Percentiles rank a stretch among this genome's conserved stretches.
phyloP scores from a whole-genome alignment of 176 grass and related monocot genomes.

The Neostapfia colusana region DNA sequence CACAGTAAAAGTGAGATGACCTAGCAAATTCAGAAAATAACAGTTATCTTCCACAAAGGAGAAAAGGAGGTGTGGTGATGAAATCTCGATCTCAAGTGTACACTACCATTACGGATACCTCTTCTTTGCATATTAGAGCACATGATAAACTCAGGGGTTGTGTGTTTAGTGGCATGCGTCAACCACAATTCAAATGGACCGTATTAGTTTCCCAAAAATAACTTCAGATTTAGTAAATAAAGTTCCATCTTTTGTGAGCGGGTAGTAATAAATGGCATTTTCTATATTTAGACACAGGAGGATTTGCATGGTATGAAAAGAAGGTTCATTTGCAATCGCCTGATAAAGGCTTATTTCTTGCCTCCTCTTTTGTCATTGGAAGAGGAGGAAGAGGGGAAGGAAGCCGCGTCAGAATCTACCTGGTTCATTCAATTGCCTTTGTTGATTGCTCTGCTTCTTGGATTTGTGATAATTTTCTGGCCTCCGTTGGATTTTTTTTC shows the following conservation, averaged over 20 bases:
- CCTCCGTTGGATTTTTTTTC: not conserved
- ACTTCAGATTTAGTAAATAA: not conserved
- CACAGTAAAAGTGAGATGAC: not conserved
- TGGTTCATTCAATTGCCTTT: slow-evolving; percentile 15
- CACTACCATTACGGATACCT: not conserved
- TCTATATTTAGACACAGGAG: slow-evolving; percentile 38
- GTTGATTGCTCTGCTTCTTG: not conserved
- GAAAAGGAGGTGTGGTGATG: not conserved
- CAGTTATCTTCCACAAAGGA: not conserved
- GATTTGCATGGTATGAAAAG: not conserved
- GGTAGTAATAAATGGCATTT: not conserved
- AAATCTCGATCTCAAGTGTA: too few species aligned
- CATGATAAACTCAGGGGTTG: not conserved
- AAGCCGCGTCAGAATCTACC: slow-evolving; percentile 18
- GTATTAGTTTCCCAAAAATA: slow-evolving; percentile 32
- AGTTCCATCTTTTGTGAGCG: not conserved
- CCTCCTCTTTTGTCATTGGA: slow-evolving; percentile 41
- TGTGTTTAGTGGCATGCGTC: not conserved
- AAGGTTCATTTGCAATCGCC: not conserved
- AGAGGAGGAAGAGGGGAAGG: slow-evolving; percentile 18
- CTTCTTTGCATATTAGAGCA: not conserved
- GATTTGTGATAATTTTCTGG: not conserved
- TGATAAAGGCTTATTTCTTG: slow-evolving; percentile 38
- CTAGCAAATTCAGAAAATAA: not conserved
- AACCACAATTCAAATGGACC: not conserved